Conservation (phyloP, 768 basidiomycete species). For the Podaxis sp. region DNA sequence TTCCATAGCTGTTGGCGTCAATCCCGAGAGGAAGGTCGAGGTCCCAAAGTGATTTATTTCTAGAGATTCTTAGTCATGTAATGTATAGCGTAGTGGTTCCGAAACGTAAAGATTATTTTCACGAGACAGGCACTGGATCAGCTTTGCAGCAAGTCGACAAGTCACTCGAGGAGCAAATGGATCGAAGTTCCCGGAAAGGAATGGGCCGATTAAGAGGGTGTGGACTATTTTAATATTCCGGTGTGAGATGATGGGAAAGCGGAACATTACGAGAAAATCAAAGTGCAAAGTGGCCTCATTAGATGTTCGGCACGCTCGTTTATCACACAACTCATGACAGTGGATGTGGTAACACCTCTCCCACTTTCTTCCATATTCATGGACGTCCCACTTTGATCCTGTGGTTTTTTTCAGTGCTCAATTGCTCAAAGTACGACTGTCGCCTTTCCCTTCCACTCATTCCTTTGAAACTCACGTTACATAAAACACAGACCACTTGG, state of each 20-base stretch:
- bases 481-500: neutral
- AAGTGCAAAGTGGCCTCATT: slow-evolving; percentile 14
- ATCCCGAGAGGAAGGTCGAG: slow-evolving; percentile 20
- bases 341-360: neutral
- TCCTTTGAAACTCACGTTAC: neutral
- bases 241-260: slow-evolving; percentile 1
- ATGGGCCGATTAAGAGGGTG: neutral
- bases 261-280: neutral
- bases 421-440: neutral
- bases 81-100: neutral
- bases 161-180: neutral
- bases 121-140: neutral
- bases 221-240: neutral
- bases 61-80: neutral
- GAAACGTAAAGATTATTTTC: neutral
- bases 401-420: neutral
- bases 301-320: neutral
- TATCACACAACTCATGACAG: neutral
- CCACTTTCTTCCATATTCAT: neutral
- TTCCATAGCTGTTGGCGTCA: slow-evolving; percentile 27
- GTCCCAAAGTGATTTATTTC: neutral
- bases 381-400: slow-evolving; percentile 7
- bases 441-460: neutral
- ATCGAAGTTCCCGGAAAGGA: neutral
- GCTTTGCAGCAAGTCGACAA: neutral